These are phyloP conservation scores for Monilinia vaccinii-corymbosi DNA, from an alignment of 2,329 filamentous ascomycete species.

Conservation along the genomic window DNA sequence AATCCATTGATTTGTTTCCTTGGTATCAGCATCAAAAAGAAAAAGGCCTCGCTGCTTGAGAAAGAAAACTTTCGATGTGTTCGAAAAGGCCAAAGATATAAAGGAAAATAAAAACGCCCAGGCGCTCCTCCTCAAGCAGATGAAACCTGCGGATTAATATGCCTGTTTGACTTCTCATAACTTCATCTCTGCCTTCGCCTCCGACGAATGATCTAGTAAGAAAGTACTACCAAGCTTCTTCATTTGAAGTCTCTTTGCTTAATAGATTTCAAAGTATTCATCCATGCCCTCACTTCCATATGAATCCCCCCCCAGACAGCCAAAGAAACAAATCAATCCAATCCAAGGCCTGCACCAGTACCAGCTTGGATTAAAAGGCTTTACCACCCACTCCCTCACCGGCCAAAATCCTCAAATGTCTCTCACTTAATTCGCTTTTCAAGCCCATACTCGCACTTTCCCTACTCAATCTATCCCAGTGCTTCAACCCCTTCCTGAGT, in stretches of 20 bases:
- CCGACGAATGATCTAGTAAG: background rate
- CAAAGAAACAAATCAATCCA: background rate
- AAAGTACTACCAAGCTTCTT: background rate
- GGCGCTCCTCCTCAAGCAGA: background rate
- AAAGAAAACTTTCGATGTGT: background rate
- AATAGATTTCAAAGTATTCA: background rate
- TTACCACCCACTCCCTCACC: conserved; percentile 29
- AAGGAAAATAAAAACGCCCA: background rate
- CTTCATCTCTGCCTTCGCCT: background rate
- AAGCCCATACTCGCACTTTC: conserved; percentile 24
- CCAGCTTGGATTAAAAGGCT: conserved; percentile 22
- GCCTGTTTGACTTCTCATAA: background rate
- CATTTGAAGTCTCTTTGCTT: conserved; percentile 1
- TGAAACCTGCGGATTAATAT: background rate
- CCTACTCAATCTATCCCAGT: conserved; percentile 27
- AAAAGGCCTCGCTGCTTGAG: background rate
- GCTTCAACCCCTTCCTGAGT: conserved; percentile 24
- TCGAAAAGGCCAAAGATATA: background rate
- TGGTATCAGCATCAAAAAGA: background rate
- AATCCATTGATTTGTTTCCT: background rate
- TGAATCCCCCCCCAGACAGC: background rate
- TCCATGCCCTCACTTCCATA: background rate
- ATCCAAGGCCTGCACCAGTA: background rate
- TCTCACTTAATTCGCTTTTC: conserved; percentile 28
- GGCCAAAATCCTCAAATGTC: conserved; percentile 28